These are phyloP conservation scores for Ophiostoma piceae DNA, from an alignment of 2,329 filamentous ascomycete species.

Conservation along the genomic window DNA sequence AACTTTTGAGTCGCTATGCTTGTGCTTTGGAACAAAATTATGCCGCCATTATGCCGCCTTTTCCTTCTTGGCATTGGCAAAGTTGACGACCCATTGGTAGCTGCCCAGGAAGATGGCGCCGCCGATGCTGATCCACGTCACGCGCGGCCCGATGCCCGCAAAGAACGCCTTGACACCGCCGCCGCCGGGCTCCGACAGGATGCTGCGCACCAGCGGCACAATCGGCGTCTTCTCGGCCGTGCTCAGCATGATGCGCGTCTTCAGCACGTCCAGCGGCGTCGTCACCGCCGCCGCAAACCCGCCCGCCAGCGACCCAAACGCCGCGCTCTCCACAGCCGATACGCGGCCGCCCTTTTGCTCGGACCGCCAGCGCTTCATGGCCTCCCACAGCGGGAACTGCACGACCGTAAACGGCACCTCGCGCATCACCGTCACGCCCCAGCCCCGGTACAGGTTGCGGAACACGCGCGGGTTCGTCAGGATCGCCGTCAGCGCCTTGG, in stretches of 20 bases:
- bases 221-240: conserved; percentile 61
- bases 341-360: conserved; percentile 40
- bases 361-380: conserved; percentile 68
- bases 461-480: conserved; percentile 55
- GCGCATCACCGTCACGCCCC: conserved; percentile 84
- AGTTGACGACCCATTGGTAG: conserved; percentile 84
- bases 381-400: conserved; percentile 96
- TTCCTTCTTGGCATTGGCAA: conserved; percentile 39
- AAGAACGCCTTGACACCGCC: conserved; percentile 65
- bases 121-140: conserved; percentile 92
- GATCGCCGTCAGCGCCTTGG: conserved; percentile 65
- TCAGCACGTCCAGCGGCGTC: conserved; percentile 91
- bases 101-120: conserved; percentile 92
- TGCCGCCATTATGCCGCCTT: background rate
- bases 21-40: background rate
- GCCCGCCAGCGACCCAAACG: conserved; percentile 79
- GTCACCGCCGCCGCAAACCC: conserved; percentile 82
- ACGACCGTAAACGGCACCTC: conserved; percentile 97
- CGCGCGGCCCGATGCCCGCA: conserved; percentile 70
- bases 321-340: conserved; percentile 69
- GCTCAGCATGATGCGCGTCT: conserved; percentile 93
- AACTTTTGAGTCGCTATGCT: background rate
- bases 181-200: conserved; percentile 60
- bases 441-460: conserved; percentile 84
- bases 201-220: conserved; percentile 54